Base-by-base conservation (phyloP, 768 basidiomycete genomes). In the Xanthoconium stramineum region DNA sequence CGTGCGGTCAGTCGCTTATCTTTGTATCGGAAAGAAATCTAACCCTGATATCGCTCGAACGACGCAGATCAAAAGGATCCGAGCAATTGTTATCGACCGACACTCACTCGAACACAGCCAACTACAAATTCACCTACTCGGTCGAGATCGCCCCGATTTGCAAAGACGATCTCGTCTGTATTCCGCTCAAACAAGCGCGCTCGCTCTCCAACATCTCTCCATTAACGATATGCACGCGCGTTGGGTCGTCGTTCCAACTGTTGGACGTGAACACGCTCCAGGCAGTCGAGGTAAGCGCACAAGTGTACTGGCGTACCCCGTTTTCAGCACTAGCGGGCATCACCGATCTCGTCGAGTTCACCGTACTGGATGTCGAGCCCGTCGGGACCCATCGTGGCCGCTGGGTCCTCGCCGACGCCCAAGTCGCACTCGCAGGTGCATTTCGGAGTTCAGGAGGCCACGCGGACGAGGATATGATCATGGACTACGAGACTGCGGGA, bases 141-240 rank as follows among this genome's bases (percentile, higher is more conserved):
- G 91, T 98, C 62, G 96, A 98, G 74, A 97, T 99, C 67, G 83
- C 89, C 5, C 94, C 97, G 0, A 84, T 99, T 53, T 99, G 97
- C 79, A 98, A 98, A 71, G 97, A 98, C 69, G 97, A 99, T 73
- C 83, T 99, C 29, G 89, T 98, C 20, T 93, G 91, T 69, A 79
- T 99, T 36, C 92, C 94, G 3, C 71, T 76, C 12, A 91, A 92
- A 66, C 86, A 88, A 62, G 94, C 97, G 0, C 85, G 88, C 10
- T 75, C 83, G 17, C 76, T 95, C 54, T 84, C 87, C 68, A 98
- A 95, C 77, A 96, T 99, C 74, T 84, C 80, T 59, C 94, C 91
- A 1, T 78, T 99, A 35, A 85, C 87, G 12, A 68, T 99, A 60
- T 98, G 95, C 75, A 84, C 85, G 7, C 91, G 96, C 47, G 88